Percentiles rank a stretch among this genome's conserved stretches.
phyloP scores from a whole-genome alignment of 495 filamentous ascomycete species.

The Geoglossum glabrum region DNA sequence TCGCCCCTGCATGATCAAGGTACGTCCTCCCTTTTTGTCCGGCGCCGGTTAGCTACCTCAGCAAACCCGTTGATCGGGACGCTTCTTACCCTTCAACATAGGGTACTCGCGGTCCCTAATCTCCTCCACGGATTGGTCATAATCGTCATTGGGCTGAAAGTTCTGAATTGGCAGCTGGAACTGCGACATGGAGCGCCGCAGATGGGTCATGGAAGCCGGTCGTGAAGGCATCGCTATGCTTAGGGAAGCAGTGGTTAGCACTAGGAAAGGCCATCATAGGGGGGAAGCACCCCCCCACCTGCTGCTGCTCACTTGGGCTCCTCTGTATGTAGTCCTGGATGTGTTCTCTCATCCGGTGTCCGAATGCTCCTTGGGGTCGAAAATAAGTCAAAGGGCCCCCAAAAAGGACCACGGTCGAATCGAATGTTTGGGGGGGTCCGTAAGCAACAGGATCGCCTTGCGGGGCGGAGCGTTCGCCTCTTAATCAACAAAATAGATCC shows the following conservation, averaged over 20 bases:
- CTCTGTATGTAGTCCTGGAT: too few relatives aligned
- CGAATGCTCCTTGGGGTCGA: too few relatives aligned
- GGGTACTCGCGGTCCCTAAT: background rate
- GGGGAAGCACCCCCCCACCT: background rate
- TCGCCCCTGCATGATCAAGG: slow-evolving; percentile 56
- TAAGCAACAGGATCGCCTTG: background rate
- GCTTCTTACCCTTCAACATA: background rate
- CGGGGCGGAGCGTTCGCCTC: background rate
- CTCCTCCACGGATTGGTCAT: background rate
- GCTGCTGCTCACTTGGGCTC: background rate
- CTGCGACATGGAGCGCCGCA: background rate
- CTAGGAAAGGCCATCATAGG: background rate
- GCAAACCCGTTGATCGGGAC: background rate
- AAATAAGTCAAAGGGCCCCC: too few relatives aligned
- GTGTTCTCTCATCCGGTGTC: too few relatives aligned
- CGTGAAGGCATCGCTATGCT: background rate
- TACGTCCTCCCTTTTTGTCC: slow-evolving; percentile 22
- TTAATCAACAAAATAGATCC: background rate
- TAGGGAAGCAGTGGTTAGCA: background rate
- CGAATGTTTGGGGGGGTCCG: background rate
- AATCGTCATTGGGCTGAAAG: background rate
- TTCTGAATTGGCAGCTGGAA: background rate
- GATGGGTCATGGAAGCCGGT: background rate
- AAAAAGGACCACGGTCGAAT: too few relatives aligned
- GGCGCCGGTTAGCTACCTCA: background rate